Base-by-base conservation (phyloP, 371 early-diverging fungal species). In the Haplosporangium sp. region DNA sequence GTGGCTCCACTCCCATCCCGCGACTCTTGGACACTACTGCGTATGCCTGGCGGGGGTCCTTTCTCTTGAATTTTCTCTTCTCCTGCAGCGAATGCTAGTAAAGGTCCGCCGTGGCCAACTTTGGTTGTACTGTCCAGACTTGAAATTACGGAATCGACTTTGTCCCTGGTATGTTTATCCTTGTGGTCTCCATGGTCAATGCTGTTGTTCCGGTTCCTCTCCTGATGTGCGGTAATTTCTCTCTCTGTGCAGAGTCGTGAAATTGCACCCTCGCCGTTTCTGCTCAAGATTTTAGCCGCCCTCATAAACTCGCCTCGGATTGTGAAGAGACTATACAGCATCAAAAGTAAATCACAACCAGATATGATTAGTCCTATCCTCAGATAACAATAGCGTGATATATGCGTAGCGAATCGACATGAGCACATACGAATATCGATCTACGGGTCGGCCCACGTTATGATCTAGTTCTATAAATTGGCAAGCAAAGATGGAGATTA, bases 281-380 rank as follows among this genome's bases (percentile, higher is more conserved):
- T 72, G 55, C 80, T 79, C 48, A 79, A 43, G 14, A 80, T 74
- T n/a, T 82, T 82, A 57, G 82, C 74, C 4, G 82, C 82, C 41
- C 82, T 52, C 73, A 82, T 82, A 52, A 82, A 82, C 55, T 82
- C 82, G 13, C 82, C 82, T 59, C 82, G 69, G 50, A 82, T 82
- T 16, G 80, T 67, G 42, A 71, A 82, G 42, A 82, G 52, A 7
- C 74, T 82, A 69, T 2, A 16, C 10, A 41, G 16, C 37, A 13
- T 21, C 23, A 12, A 21, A 8, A 16, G 20, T 52, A n/a, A 18
- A 20, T 11, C 0, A 45, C 36, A 23, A 38, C 37, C 29, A 29
- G 29, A 29, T 29, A 29, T 29, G 29, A 4, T 29, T 29, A 29
- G 29, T 29, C 29, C 29, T 29, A 29, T 29, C 29, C 1, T 29